Conservation (phyloP, 495 filamentous ascomycete species). For the Evansstolkia leycettana region DNA sequence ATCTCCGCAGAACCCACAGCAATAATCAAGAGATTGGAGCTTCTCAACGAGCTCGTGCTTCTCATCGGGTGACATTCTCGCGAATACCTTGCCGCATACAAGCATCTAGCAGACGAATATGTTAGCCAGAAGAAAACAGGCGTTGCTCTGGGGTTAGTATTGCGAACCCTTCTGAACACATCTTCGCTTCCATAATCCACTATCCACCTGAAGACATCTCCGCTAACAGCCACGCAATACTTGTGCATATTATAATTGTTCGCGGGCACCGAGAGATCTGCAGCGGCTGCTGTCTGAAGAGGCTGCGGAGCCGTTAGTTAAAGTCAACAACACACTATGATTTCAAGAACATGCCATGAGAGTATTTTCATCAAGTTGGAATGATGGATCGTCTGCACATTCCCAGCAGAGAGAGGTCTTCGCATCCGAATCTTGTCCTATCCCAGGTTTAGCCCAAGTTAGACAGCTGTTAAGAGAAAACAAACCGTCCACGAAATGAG, state of each 20-base stretch:
- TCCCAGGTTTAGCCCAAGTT: constrained; percentile 2
- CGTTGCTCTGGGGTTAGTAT: background rate
- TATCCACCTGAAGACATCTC: constrained; percentile 94
- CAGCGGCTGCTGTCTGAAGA: constrained; percentile 48
- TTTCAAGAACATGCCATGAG: constrained; percentile 43
- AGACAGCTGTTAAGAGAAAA: background rate
- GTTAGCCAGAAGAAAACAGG: constrained; percentile 9
- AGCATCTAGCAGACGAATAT: constrained; percentile 50
- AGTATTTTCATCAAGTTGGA: constrained; percentile 62
- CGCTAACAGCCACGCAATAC: constrained; percentile 79
- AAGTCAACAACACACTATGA: background rate
- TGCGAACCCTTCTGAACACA: constrained; percentile 51
- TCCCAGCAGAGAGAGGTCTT: constrained; percentile 73
- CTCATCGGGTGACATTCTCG: constrained; percentile 97
- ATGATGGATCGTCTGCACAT: constrained; percentile 73
- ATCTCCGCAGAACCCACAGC: constrained; percentile 92
- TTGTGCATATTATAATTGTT: constrained; percentile 65
- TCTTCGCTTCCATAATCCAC: constrained; percentile 76
- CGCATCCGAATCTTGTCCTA: constrained; percentile 50
- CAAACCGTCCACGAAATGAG: constrained; percentile 68
- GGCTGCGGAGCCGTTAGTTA: constrained; percentile 44
- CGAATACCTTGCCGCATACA: constrained; percentile 84
- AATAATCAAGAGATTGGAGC: constrained; percentile 92
- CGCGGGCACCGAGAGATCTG: constrained; percentile 75
- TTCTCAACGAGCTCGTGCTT: constrained; percentile 98